These are phyloP conservation scores for Aspergillus pseudotamarii DNA, from an alignment of 2,329 filamentous ascomycete species.

Conservation along the genomic window DNA sequence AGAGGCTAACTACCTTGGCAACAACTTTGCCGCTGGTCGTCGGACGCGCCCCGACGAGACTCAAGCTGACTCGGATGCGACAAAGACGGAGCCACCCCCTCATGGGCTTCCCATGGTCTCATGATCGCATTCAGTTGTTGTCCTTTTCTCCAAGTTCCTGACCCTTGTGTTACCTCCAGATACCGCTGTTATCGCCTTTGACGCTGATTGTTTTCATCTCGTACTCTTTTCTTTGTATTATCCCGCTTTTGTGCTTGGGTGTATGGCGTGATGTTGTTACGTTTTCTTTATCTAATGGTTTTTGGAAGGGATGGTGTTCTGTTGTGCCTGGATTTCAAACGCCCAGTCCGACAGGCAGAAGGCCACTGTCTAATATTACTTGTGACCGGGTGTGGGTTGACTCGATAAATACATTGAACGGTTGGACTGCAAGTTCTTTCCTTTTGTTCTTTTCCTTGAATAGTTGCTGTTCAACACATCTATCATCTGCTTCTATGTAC, in stretches of 20 bases:
- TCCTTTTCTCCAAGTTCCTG: neutral
- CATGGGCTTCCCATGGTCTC: constrained; percentile 33
- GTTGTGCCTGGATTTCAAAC: constrained; percentile 13
- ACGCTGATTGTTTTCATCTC: neutral
- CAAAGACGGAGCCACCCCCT: constrained; percentile 30
- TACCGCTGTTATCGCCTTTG: neutral
- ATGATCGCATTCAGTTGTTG: constrained; percentile 9
- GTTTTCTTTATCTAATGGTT: constrained; percentile 15
- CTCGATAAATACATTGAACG: neutral
- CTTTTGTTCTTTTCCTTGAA: neutral
- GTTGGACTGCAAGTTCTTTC: neutral
- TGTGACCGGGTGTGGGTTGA: neutral
- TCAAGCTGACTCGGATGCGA: constrained; percentile 27
- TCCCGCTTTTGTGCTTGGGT: constrained; percentile 14
- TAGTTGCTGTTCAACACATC: neutral
- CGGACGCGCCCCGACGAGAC: constrained; percentile 35
- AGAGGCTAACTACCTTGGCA: constrained; percentile 38
- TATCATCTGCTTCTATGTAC: neutral
- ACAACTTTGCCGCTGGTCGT: constrained; percentile 34
- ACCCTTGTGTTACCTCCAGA: neutral
- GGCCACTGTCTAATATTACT: neutral
- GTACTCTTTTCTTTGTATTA: constrained; percentile 6
- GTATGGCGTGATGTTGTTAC: constrained; percentile 24
- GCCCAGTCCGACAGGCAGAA: constrained; percentile 3
- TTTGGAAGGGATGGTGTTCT: constrained; percentile 23